A percentile compares a stretch with the other conserved stretches of the same genome.
These are phyloP conservation scores for Neopestalotiopsis sp. DNA, from an alignment of 2,329 filamentous ascomycete species.

Conservation along the genomic window DNA sequence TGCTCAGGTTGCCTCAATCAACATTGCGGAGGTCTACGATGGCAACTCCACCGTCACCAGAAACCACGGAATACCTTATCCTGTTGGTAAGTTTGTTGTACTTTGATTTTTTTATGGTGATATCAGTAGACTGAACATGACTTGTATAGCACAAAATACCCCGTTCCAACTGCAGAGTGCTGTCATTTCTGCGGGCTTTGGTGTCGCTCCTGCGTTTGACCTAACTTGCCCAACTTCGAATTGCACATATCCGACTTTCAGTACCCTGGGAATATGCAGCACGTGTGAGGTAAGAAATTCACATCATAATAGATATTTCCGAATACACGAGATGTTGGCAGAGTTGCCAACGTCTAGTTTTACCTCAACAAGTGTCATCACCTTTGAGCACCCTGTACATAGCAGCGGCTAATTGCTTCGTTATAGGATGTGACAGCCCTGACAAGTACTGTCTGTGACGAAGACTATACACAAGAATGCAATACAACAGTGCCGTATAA, in stretches of 20 bases:
- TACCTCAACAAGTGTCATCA: too few relatives aligned
- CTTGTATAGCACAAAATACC: constrained; percentile 1
- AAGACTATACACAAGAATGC: background rate
- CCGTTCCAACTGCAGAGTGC: constrained; percentile 16
- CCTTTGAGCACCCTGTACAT: too few relatives aligned
- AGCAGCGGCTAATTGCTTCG: background rate
- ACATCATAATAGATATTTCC: too few relatives aligned
- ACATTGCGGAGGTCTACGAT: constrained; percentile 18
- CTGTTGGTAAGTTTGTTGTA: background rate
- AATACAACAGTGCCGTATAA: background rate
- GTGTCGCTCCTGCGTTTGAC: background rate
- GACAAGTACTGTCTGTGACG: background rate
- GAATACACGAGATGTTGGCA: background rate
- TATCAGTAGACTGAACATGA: background rate
- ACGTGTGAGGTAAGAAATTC: constrained; percentile 11
- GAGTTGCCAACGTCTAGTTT: background rate
- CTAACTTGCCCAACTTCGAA: constrained; percentile 13
- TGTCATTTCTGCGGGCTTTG: constrained; percentile 13
- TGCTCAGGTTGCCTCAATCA: constrained; percentile 2
- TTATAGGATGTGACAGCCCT: background rate
- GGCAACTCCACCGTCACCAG: background rate
- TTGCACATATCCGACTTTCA: constrained; percentile 12
- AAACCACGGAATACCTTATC: constrained; percentile 3
- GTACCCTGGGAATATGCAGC: constrained; percentile 7
- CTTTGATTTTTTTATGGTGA: background rate